These are phyloP conservation scores for Trypanosoma boissoni DNA, from an alignment of 208 protist genomes.

Conservation along the genomic window DNA sequence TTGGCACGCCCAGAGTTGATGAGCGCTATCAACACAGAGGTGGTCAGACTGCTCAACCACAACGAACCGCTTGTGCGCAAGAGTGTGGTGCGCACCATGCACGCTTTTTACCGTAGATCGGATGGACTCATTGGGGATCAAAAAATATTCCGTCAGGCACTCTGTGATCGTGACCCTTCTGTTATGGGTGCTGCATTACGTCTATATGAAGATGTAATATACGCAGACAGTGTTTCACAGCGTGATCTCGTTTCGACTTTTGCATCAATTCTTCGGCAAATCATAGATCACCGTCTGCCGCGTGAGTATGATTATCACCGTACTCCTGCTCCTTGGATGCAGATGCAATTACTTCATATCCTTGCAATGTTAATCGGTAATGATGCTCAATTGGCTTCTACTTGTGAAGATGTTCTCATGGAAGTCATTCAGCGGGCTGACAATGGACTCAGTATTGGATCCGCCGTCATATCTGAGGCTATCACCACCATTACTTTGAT, in stretches of 20 bases:
- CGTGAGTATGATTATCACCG: constrained; percentile 94
- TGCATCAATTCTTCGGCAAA: constrained; percentile 92
- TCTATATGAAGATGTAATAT: constrained; percentile 73
- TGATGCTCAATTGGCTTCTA: constrained; percentile 34
- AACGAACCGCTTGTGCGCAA: constrained; percentile 85
- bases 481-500: constrained; percentile 91
- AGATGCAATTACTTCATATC: constrained; percentile 92
- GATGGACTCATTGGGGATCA: constrained; percentile 30
- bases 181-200: constrained; percentile 93
- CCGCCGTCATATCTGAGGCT: constrained; percentile 81
- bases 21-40: constrained; percentile 65
- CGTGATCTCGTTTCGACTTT: constrained; percentile 90
- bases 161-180: constrained; percentile 95
- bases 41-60: constrained; percentile 62
- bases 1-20: constrained; percentile 89
- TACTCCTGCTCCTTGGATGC: constrained; percentile 96
- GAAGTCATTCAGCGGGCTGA: constrained; percentile 90
- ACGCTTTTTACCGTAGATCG: constrained; percentile 74
- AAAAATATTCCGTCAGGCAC: constrained; percentile 57
- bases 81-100: constrained; percentile 90
- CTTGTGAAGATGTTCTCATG: constrained; percentile 72
- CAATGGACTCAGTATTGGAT: constrained; percentile 88
- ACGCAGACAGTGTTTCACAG: constrained; percentile 36
- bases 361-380: constrained; percentile 72
- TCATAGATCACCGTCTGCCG: constrained; percentile 89